Evolutionary conservation across 257 asterid species (phyloP), one percentile per base, ranked within the genome.

Genomic region (Rehmannia glutinosa): DNA sequence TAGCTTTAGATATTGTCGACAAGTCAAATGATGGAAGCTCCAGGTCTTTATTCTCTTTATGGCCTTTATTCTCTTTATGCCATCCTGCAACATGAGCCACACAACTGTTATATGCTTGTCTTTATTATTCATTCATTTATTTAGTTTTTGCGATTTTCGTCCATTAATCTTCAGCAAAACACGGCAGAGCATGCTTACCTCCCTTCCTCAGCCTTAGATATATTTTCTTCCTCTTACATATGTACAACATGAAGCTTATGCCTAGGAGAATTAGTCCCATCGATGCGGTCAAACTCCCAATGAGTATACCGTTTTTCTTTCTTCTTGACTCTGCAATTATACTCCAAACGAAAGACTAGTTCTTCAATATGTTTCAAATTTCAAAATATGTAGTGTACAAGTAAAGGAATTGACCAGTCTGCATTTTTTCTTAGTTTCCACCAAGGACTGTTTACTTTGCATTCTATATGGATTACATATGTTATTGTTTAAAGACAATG

Each of bases 11-110:
- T 24, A 62, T 13, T 8, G n/a, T 5, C 1, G 42, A 8, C 1
- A 62, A 45, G 41, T 45, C 28, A 16, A 42, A 62, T 5, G n/a
- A n/a, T 4, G 69, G 69, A 6, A 62, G 56, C 13, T 62, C 69
- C 8, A 6, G 3, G 43, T 15, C 57, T 8, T 43, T 15, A n/a
- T n/a, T n/a, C n/a, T n/a, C n/a, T n/a, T n/a, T n/a, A n/a, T n/a
- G n/a, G 17, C 28, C 33, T 0, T 45, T 24, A 11, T n/a, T 28
- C 38, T 38, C 68, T 23, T 66, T 25, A 35, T 62, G 51, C n/a
- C n/a, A n/a, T 33, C 23, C 28, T 23, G 24, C 16, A 52, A 15
- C 13, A 16, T 1, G 1, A 30, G 12, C 12, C 9, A 8, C 42
- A 55, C 6, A 8, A n/a, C 4, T 0, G 8, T 12, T 13, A 23